Evolutionary conservation across 768 basidiomycete genomes (phyloP), one percentile per base, ranked within the genome.

Genomic region (Porphyrellus cyaneotinctus): DNA sequence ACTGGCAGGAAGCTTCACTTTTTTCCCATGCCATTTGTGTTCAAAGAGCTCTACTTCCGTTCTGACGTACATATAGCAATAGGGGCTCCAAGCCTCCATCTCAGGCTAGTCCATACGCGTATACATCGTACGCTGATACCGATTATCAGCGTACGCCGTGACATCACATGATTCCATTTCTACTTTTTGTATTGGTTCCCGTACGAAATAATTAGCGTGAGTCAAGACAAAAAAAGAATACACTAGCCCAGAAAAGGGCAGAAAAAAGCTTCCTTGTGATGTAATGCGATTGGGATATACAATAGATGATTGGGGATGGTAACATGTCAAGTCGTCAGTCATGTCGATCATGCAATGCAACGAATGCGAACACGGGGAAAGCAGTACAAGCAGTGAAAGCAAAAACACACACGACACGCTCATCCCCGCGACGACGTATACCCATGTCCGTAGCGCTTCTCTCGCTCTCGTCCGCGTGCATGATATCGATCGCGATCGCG

Each of bases 361-460:
- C 9, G 24, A 9, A 42, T 13, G 23, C 26, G 26, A 28, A 26
- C 23, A 22, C 39, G 22, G 23, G 4, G 11, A 43, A 20, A 45
- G 38, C 20, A 22, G 12, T 20, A 22, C 0, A 45, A 24, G 31
- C 5, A 12, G 24, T 22, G 30, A 43, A n/a, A 47, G 39, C 39
- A 31, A 53, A 22, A 18, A 23, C 15, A 35, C 32, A 20, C 8
- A 17, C 6, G 14, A 3, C 17, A 22, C 24, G 24, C 24, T 15
- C 37, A 61, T 8, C 56, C 49, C n/a, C 59, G 46, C 24, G 60
- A 53, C 1, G 60, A 53, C 1, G 35, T 13, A 28, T 61, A 61
- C 2, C 42, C 44, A 20, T 60, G 61, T 23, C 52, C 59, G 11
- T 52, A 54, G 13, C 33, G 62, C 18, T 44, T 63, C 23, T 64